Base-by-base conservation (phyloP, 345 rosid genomes). In the Rhodamnia argentea region DNA sequence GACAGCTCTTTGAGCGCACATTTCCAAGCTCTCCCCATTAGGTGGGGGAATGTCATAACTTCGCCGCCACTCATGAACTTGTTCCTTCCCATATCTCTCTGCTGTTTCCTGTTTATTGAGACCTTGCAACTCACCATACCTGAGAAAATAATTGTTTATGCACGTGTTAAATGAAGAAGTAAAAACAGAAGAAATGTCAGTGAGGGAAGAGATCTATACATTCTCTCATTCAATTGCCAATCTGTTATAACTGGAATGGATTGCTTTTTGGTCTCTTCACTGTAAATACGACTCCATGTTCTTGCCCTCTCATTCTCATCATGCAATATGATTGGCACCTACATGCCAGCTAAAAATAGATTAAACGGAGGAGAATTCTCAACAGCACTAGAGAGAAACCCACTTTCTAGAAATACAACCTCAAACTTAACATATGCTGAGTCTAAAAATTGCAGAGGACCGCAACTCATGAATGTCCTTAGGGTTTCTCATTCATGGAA, bases 121-220 rank as follows among this genome's bases (percentile, higher is more conserved):
- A 90, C 99, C 99, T 87, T 96, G 99, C 60, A 98, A 87, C 90
- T 98, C 98, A 87, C 99, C 99, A 85, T 98, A 97, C 99, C 98
- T 97, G 86, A 29, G 53, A 86, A 84, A 26, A 83, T 44, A 56
- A 86, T 50, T 75, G 54, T 51, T 47, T 84, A 44, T 37, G 47
- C 47, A 70, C 47, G 4, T 70, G 47, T 70, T 16, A 70, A 70
- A 37, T 70, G 81, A 37, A 70, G 81, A 70, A 16, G 81, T 24
- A 37, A 37, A 37, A 83, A 64, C 50, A 42, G 42, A 16, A 4
- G 84, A 84, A 40, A 58, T 29, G 58, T 84, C 56, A 85, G 26
- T 70, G 22, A 10, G 86, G 88, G 87, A 62, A 47, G 32, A 15
- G 26, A 87, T n/a, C 62, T 50, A 90, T 96, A 97, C 99, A 97